Evolutionary conservation across 805 yeast genomes (phyloP).

Genomic region (Candida sphagnicola): DNA sequence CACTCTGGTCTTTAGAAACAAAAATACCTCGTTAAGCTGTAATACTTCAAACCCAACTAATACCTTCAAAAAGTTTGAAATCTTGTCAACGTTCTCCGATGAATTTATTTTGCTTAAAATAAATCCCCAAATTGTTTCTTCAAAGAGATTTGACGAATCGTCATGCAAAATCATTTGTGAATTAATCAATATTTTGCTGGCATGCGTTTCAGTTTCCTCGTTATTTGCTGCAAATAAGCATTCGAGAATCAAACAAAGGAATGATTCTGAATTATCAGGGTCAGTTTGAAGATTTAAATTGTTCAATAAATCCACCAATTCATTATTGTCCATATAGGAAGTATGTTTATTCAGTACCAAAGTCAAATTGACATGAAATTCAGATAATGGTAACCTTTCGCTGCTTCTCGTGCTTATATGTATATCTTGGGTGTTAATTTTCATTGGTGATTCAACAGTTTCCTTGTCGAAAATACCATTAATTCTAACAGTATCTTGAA

Average conservation of each 20-base stretch:
- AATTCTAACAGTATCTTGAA: not conserved
- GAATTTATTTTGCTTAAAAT: not conserved
- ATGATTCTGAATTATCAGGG: not conserved
- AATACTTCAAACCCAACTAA: conserved; percentile 8
- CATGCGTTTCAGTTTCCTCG: conserved; percentile 5
- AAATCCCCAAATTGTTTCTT: conserved; percentile 3
- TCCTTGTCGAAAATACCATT: conserved; percentile 17
- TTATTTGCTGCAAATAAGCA: not conserved
- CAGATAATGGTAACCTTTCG: conserved; percentile 10
- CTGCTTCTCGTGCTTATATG: conserved; percentile 3
- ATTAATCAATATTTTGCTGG: conserved; percentile 7
- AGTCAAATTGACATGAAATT: conserved; percentile 26
- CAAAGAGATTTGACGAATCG: not conserved
- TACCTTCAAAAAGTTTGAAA: conserved; percentile 5
- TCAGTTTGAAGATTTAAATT: not conserved
- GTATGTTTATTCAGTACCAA: conserved; percentile 12
- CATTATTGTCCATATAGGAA: conserved; percentile 10
- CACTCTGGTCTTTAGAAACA: not conserved
- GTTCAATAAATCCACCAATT: conserved; percentile 12
- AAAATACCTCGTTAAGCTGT: conserved; percentile 5
- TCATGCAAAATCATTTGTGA: not conserved
- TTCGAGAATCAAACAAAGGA: conserved; percentile 1
- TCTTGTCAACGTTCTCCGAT: not conserved
- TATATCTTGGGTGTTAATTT: conserved; percentile 17
- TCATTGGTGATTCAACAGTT: conserved; percentile 34